These are phyloP conservation scores for Ceratobasidium sp. DNA, from an alignment of 1,284 basidiomycete genomes.

Conservation along the genomic window DNA sequence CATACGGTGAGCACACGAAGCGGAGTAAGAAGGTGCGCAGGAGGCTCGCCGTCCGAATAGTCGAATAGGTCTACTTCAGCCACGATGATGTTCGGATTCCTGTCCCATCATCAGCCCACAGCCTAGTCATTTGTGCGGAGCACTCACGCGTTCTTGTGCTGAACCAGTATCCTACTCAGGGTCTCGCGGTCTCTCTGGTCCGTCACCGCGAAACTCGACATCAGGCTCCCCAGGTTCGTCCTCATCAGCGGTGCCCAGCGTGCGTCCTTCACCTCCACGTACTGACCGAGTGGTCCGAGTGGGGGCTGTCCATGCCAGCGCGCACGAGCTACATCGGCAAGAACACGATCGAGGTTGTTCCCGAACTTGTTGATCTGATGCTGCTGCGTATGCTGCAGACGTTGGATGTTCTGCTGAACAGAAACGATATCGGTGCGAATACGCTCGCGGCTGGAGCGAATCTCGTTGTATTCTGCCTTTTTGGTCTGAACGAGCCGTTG, in stretches of 20 bases:
- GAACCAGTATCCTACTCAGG: constrained; percentile 74
- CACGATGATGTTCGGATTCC: constrained; percentile 70
- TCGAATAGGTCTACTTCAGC: constrained; percentile 82
- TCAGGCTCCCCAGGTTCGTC: constrained; percentile 70
- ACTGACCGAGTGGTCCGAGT: constrained; percentile 87
- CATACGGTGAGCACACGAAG: constrained; percentile 87
- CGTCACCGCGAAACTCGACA: constrained; percentile 86
- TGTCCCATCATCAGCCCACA: constrained; percentile 50
- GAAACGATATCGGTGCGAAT: constrained; percentile 53
- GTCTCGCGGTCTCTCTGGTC: constrained; percentile 75
- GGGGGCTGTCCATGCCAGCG: constrained; percentile 80
- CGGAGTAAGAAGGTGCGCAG: constrained; percentile 75
- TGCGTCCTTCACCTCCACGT: constrained; percentile 82
- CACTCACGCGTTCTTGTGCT: constrained; percentile 67
- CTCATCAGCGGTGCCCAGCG: constrained; percentile 80
- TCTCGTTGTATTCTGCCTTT: constrained; percentile 61
- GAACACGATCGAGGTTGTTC: constrained; percentile 67
- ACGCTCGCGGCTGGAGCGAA: constrained; percentile 70
- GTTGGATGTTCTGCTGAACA: constrained; percentile 4
- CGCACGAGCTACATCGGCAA: constrained; percentile 68
- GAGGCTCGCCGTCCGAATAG: constrained; percentile 73
- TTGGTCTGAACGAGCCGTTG: constrained; percentile 31
- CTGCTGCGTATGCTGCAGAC: constrained; percentile 44
- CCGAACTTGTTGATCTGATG: constrained; percentile 65
- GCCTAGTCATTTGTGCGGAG: constrained; percentile 53